Evolutionary conservation across 106 monocot species (phyloP).

Genomic region (Acorus calamus): DNA sequence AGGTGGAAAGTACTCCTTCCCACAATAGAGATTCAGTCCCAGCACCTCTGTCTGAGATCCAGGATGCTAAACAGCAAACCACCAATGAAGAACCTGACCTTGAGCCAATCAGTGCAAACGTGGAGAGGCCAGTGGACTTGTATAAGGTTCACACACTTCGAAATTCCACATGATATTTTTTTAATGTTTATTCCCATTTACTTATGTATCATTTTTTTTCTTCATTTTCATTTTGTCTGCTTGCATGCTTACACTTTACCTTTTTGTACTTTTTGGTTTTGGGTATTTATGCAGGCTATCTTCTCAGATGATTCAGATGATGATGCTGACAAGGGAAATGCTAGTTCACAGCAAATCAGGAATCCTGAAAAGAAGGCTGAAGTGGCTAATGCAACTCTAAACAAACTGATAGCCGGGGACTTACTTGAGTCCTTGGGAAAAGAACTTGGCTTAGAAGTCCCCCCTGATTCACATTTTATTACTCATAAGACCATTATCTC

Average conservation of each 20-base stretch:
- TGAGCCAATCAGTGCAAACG: constrained; percentile 16
- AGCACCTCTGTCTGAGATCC: constrained; percentile 6
- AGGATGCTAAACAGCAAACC: constrained; percentile 13
- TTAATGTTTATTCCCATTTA: not conserved
- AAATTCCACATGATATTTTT: not conserved
- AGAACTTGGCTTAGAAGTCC: constrained; percentile 79
- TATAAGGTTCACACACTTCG: constrained; percentile 51
- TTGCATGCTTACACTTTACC: not conserved
- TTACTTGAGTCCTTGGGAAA: constrained; percentile 89
- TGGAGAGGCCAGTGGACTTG: constrained; percentile 78
- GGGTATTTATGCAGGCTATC: constrained; percentile 51
- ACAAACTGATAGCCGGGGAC: constrained; percentile 84
- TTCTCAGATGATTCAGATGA: constrained; percentile 92
- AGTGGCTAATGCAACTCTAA: constrained; percentile 71
- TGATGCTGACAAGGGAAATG: constrained; percentile 24
- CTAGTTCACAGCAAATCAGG: constrained; percentile 6
- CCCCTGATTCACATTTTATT: constrained; percentile 10
- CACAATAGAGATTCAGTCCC: constrained; percentile 9
- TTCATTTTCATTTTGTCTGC: not conserved
- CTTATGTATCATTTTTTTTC: not conserved
- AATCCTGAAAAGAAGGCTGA: constrained; percentile 49
- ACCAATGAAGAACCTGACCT: constrained; percentile 18
- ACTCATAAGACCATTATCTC: constrained; percentile 8
- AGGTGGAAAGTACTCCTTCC: constrained; percentile 19
- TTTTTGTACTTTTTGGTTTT: constrained; percentile 1